Evolutionary conservation across 257 asterid genomes (phyloP).

Genomic region (Misopates orontium): DNA sequence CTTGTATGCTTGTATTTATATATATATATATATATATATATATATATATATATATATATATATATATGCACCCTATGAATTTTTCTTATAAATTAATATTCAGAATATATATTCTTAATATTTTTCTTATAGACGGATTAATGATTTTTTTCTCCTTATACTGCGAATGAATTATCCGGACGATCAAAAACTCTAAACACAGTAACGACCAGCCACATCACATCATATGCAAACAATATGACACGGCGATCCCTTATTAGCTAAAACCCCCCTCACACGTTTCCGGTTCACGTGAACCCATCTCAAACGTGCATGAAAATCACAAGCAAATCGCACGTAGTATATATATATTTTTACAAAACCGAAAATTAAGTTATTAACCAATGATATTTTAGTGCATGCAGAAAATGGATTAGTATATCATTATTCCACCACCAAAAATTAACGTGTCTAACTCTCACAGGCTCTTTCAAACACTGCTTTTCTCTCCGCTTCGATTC

Average conservation of each 20-base stretch:
- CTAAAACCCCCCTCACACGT: not conserved
- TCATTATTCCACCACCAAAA: too few species aligned
- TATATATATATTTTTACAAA: not conserved
- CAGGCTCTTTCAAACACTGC: not conserved
- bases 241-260: conserved; percentile 1
- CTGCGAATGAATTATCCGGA: not conserved
- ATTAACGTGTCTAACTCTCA: not conserved
- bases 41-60: too few species aligned
- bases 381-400: not conserved
- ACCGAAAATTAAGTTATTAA: not conserved
- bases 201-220: not conserved
- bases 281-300: conserved; percentile 17
- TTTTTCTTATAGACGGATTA: too few species aligned
- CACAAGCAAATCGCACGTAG: not conserved
- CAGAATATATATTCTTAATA: too few species aligned
- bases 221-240: not conserved
- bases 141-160: too few species aligned
- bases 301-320: conserved; percentile 19
- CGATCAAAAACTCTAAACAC: not conserved
- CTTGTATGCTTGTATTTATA: too few species aligned
- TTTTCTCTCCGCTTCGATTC: not conserved
- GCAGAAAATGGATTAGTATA: not conserved
- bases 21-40: too few species aligned
- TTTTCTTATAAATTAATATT: too few species aligned
- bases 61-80: too few species aligned